These are phyloP conservation scores for Entomortierella beljakovae DNA, from an alignment of 192 early-diverging fungal species.

Conservation along the genomic window DNA sequence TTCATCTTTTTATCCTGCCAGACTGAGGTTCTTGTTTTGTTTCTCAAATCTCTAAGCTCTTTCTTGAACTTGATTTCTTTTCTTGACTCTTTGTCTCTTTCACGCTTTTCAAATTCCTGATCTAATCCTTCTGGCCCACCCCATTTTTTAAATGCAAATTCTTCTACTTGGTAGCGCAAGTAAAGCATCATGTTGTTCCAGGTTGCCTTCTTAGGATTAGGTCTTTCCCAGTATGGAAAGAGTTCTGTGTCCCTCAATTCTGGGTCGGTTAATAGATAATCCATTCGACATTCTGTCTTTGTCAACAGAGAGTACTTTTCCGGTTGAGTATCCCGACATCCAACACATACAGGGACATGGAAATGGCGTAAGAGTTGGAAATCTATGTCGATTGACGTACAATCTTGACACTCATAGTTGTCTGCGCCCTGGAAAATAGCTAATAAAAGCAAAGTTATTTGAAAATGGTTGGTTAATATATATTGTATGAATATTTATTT, in stretches of 20 bases:
- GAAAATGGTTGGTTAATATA: constrained; percentile 2
- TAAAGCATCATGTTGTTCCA: constrained; percentile 99
- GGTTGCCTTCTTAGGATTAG: constrained; percentile 95
- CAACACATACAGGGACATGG: constrained; percentile 77
- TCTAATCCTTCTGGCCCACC: constrained; percentile 87
- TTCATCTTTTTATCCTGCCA: constrained; percentile 56
- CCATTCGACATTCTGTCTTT: constrained; percentile 88
- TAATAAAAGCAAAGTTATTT: constrained; percentile 11
- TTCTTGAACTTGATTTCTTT: constrained; percentile 89
- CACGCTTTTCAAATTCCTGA: constrained; percentile 85
- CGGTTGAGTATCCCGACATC: constrained; percentile 77
- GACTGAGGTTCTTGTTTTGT: constrained; percentile 48
- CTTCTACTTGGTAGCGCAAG: constrained; percentile 87
- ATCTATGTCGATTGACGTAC: constrained; percentile 88
- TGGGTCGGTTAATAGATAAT: constrained; percentile 95
- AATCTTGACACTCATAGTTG: constrained; percentile 84
- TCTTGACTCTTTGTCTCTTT: constrained; percentile 78
- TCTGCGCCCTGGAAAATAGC: constrained; percentile 63
- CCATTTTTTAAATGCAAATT: constrained; percentile 96
- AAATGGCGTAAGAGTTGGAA: constrained; percentile 78
- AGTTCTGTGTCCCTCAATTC: constrained; percentile 85
- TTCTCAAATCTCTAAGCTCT: constrained; percentile 65
- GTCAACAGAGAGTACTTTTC: constrained; percentile 96
- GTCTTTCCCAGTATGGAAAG: constrained; percentile 86
- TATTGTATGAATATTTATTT: no score